Conservation (phyloP, 148 eudicot species). For the Polygonum aviculare region DNA sequence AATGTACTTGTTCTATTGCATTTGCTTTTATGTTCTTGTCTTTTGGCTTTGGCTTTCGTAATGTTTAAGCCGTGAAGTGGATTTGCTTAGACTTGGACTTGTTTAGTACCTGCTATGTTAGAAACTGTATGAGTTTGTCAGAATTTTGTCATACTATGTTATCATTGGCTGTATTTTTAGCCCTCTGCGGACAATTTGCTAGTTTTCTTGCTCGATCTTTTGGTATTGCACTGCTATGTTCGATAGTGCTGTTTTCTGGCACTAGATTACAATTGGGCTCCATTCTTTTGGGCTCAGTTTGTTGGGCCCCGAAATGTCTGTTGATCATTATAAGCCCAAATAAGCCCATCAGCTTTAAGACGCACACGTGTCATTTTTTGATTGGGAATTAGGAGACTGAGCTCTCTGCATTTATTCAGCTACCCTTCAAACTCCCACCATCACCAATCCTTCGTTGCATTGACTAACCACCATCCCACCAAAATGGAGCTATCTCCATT, state of each 20-base stretch:
- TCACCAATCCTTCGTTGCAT: not conserved
- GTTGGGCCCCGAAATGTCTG: too few species aligned
- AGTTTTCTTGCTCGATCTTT: too few species aligned
- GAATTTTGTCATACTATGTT: not conserved
- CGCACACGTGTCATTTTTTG: not conserved
- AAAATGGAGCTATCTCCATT: constrained; percentile 8
- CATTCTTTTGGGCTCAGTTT: not conserved
- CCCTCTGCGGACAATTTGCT: not conserved
- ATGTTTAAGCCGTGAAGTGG: not conserved
- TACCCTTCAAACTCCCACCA: not conserved
- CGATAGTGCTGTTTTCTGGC: too few species aligned
- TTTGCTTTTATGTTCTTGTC: not conserved
- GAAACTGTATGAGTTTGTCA: not conserved
- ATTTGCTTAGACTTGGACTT: not conserved
- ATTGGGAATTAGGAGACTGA: not conserved
- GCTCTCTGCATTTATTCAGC: not conserved
- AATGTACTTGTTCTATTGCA: not conserved
- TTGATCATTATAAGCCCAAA: too few species aligned
- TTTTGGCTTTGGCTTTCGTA: not conserved
- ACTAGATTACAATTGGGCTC: too few species aligned
- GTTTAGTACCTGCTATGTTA: not conserved
- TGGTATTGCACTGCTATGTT: too few species aligned
- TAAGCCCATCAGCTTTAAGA: not conserved
- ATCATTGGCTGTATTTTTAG: not conserved
- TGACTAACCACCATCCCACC: not conserved